Conservation (phyloP, 768 basidiomycete species). For the Hypsizygus marmoreus region DNA sequence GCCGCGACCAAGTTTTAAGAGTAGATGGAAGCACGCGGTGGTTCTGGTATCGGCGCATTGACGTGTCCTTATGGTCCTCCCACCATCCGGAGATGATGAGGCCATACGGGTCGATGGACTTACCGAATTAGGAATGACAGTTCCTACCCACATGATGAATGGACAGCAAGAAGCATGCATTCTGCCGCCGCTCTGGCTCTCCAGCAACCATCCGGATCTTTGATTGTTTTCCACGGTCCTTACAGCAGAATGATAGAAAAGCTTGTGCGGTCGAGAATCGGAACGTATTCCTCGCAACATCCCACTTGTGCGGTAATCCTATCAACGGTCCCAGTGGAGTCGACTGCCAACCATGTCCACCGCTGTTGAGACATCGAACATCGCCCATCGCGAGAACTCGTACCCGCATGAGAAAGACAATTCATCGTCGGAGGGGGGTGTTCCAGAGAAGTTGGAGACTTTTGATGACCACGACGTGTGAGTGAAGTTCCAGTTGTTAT, state of each 20-base stretch:
- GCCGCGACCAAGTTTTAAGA: too few species aligned
- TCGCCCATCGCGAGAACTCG: slow-evolving; percentile 1
- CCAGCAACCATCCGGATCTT: slow-evolving; percentile 6
- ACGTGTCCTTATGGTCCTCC: slow-evolving; percentile 7
- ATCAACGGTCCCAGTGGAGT: slow-evolving; percentile 4
- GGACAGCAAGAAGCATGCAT: slow-evolving; percentile 10
- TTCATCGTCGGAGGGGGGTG: slow-evolving; percentile 21
- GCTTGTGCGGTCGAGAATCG: neutral
- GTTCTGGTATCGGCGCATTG: too few species aligned
- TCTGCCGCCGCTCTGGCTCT: neutral
- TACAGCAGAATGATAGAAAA: slow-evolving; percentile 9
- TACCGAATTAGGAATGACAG: slow-evolving; percentile 62
- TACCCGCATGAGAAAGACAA: slow-evolving; percentile 28
- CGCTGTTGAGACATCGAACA: slow-evolving; percentile 2
- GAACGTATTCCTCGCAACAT: slow-evolving; percentile 4
- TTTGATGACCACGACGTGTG: slow-evolving; percentile 43
- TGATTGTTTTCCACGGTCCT: slow-evolving; percentile 3
- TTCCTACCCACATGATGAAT: slow-evolving; percentile 19
- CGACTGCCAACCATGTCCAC: slow-evolving; percentile 7
- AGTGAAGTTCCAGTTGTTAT: slow-evolving; percentile 13
- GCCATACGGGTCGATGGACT: slow-evolving; percentile 45
- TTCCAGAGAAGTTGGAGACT: slow-evolving; percentile 19
- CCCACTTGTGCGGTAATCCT: slow-evolving; percentile 1
- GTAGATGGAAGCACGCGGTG: too few species aligned
- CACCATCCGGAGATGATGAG: neutral